A percentile compares a stretch with the other conserved stretches of the same genome.
These are phyloP conservation scores for Elsinoe perseae DNA, from an alignment of 2,329 filamentous ascomycete species.

Conservation along the genomic window DNA sequence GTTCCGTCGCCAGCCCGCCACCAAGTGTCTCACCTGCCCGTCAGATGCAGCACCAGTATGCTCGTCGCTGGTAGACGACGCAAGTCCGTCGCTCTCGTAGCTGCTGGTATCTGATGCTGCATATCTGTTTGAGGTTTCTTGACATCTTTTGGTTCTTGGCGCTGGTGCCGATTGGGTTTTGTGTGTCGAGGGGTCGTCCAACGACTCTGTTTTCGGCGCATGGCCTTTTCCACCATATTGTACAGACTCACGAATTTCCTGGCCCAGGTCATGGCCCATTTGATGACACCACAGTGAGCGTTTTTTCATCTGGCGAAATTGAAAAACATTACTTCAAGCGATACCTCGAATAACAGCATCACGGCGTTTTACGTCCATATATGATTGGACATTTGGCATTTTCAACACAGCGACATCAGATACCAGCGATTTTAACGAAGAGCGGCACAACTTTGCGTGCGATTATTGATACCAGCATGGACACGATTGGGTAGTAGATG, in stretches of 20 bases:
- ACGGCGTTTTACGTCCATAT: slow-evolving; percentile 8
- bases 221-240: slow-evolving; percentile 15
- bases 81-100: slow-evolving; percentile 14
- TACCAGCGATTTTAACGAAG: slow-evolving; percentile 7
- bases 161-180: background rate
- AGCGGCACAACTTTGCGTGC: slow-evolving; percentile 8
- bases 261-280: slow-evolving; percentile 13
- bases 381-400: slow-evolving; percentile 6
- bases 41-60: slow-evolving; percentile 51
- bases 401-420: slow-evolving; percentile 12
- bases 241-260: slow-evolving; percentile 21
- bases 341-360: slow-evolving; percentile 15
- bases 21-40: slow-evolving; percentile 59
- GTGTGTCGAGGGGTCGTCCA: slow-evolving; percentile 2
- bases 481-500: slow-evolving; percentile 5
- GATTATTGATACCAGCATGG: slow-evolving; percentile 12
- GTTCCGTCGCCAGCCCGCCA: slow-evolving; percentile 83
- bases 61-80: slow-evolving; percentile 41
- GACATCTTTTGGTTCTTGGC: slow-evolving; percentile 13
- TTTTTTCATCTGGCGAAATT: slow-evolving; percentile 8
- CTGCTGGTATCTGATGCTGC: slow-evolving; percentile 18
- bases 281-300: slow-evolving; percentile 14
- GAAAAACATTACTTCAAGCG: slow-evolving; percentile 7
- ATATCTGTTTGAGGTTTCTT: slow-evolving; percentile 11
- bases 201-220: slow-evolving; percentile 12